These are phyloP conservation scores for Tylopilus sp. DNA, from an alignment of 768 basidiomycete genomes.

Conservation along the genomic window DNA sequence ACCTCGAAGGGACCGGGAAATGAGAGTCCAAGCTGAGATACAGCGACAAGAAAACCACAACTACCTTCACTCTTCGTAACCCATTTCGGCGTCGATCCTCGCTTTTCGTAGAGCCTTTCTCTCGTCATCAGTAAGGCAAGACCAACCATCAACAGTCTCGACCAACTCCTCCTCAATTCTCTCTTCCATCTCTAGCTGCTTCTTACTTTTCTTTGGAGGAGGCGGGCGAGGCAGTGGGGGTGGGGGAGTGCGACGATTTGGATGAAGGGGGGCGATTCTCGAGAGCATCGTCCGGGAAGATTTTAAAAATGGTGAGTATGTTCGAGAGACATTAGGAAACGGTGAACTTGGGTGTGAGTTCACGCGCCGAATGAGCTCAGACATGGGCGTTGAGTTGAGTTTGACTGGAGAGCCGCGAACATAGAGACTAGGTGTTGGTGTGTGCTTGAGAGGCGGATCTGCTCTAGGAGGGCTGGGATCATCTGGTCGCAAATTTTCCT, in stretches of 20 bases:
- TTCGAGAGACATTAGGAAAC: slow-evolving; percentile 21
- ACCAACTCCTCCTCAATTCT: slow-evolving; percentile 78
- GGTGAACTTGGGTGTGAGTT: slow-evolving; percentile 66
- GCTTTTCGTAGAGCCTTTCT: slow-evolving; percentile 52
- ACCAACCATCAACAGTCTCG: slow-evolving; percentile 69
- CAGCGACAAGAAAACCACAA: neutral
- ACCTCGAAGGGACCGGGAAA: no score
- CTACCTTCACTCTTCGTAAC: slow-evolving; percentile 41
- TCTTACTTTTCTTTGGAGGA: slow-evolving; percentile 76
- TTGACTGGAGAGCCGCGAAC: slow-evolving; percentile 42
- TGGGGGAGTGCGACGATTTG: slow-evolving; percentile 69
- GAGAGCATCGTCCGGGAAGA: slow-evolving; percentile 60
- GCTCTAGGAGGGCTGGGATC: neutral
- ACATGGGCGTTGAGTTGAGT: slow-evolving; percentile 62
- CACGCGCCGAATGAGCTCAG: slow-evolving; percentile 71
- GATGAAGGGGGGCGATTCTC: slow-evolving; percentile 72
- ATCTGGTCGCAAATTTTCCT: slow-evolving; percentile 15
- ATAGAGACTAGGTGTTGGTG: slow-evolving; percentile 8
- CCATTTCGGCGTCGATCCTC: slow-evolving; percentile 63
- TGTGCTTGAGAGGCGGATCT: slow-evolving; percentile 3
- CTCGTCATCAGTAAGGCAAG: slow-evolving; percentile 38
- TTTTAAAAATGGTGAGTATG: slow-evolving; percentile 66
- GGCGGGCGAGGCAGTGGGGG: slow-evolving; percentile 69
- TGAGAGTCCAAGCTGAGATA: no score
- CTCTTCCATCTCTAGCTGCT: slow-evolving; percentile 72